These are phyloP conservation scores for Pyrus hybrid DNA, from an alignment of 331 rosid species.

Conservation along the genomic window DNA sequence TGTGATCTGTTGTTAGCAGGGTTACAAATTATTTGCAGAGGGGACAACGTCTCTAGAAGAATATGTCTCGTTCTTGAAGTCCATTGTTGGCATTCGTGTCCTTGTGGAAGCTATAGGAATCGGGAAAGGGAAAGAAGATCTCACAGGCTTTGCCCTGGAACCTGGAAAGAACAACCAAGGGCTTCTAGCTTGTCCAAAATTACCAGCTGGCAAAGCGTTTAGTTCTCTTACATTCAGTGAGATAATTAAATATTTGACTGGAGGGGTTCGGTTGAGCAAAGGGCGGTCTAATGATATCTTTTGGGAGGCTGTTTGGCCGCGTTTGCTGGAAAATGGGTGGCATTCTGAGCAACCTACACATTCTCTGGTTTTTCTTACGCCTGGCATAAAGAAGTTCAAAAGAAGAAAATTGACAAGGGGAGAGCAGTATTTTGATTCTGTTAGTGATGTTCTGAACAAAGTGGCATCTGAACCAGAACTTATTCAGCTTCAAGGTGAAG, in stretches of 20 bases:
- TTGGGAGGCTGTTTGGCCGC: constrained; percentile 98
- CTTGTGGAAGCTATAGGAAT: constrained; percentile 72
- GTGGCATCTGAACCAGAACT: constrained; percentile 69
- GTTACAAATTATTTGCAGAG: constrained; percentile 50
- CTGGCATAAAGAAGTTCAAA: constrained; percentile 69
- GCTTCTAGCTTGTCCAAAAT: constrained; percentile 19
- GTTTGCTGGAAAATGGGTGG: constrained; percentile 83
- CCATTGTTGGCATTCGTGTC: constrained; percentile 38
- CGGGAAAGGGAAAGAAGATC: constrained; percentile 62
- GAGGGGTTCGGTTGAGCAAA: constrained; percentile 59
- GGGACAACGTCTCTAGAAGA: constrained; percentile 54
- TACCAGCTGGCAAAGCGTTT: constrained; percentile 42
- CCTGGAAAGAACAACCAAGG: constrained; percentile 39
- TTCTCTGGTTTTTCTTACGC: constrained; percentile 61
- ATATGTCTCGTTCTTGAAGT: constrained; percentile 53
- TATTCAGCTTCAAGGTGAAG: constrained; percentile 55
- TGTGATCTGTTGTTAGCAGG: constrained; percentile 47
- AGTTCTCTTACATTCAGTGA: constrained; percentile 57
- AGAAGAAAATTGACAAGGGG: constrained; percentile 67
- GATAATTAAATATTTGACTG: constrained; percentile 51
- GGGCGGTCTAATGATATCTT: constrained; percentile 55
- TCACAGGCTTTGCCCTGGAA: constrained; percentile 45
- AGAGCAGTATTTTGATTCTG: constrained; percentile 62
- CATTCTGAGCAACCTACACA: constrained; percentile 69
- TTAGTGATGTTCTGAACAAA: constrained; percentile 67